Conservation (phyloP, 2,329 filamentous ascomycete genomes). For the Ophiognomonia clavigignenti-juglandacearum region DNA sequence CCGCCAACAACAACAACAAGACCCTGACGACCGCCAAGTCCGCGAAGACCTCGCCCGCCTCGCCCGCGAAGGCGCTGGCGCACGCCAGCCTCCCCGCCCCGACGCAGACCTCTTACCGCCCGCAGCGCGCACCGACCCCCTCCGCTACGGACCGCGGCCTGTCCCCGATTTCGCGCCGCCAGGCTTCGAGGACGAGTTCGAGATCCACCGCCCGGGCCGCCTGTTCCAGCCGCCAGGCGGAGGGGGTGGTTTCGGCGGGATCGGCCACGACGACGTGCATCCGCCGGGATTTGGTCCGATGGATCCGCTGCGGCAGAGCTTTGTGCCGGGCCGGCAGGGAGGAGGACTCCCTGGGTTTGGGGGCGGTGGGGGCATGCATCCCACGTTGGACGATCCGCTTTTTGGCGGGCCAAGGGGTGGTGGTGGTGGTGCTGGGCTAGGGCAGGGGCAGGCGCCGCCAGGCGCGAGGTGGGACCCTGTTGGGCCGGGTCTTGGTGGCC, state of each 20-base stretch:
- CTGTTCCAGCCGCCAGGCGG: slow-evolving; percentile 57
- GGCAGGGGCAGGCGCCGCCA: slow-evolving; percentile 70
- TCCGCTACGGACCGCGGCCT: too few species aligned
- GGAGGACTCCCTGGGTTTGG: slow-evolving; percentile 47
- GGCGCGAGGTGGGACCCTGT: slow-evolving; percentile 90
- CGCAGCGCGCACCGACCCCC: slow-evolving; percentile 54
- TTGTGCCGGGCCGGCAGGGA: slow-evolving; percentile 45
- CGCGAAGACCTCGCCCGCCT: slow-evolving; percentile 22
- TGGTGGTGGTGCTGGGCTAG: slow-evolving; percentile 37
- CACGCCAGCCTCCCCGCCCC: slow-evolving; percentile 61
- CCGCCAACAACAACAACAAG: too few species aligned
- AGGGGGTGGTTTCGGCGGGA: slow-evolving; percentile 34
- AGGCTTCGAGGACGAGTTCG: slow-evolving; percentile 88
- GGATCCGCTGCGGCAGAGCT: slow-evolving; percentile 69
- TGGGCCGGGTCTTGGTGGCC: slow-evolving; percentile 56
- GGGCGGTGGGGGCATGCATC: slow-evolving; percentile 80
- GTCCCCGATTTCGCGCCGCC: slow-evolving; percentile 83
- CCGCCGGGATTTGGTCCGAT: slow-evolving; percentile 80
- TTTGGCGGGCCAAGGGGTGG: slow-evolving; percentile 57
- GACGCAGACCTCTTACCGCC: slow-evolving; percentile 57
- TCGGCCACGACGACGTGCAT: slow-evolving; percentile 84
- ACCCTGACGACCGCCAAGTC: slow-evolving; percentile 33
- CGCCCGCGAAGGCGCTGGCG: too few species aligned
- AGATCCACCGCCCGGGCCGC: slow-evolving; percentile 74
- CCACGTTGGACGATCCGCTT: slow-evolving; percentile 86